These are phyloP conservation scores for Rutidosis leptorrhynchoides DNA, from an alignment of 129 eudicot species.

Conservation along the genomic window DNA sequence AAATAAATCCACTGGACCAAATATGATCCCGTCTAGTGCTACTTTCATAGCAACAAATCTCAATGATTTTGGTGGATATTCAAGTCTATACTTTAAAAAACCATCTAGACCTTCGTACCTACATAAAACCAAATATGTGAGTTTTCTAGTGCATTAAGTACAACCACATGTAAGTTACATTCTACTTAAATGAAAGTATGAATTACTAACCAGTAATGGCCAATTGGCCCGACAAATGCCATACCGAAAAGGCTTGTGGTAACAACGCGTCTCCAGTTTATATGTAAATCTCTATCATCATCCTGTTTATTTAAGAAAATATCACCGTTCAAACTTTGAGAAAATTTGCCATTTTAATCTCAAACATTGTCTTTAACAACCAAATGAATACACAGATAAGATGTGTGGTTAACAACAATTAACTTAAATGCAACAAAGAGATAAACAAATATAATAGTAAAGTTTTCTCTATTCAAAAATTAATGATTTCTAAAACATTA, in stretches of 20 bases:
- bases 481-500: too few relatives aligned
- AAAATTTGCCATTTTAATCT: not conserved
- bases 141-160: too few relatives aligned
- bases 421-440: too few relatives aligned
- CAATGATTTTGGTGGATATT: conserved; percentile 61
- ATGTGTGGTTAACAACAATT: too few relatives aligned
- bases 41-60: conserved; percentile 82
- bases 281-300: conserved; percentile 45
- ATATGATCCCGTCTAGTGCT: conserved; percentile 73
- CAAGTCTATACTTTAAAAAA: conserved; percentile 45
- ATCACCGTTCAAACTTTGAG: conserved; percentile 4
- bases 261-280: conserved; percentile 91
- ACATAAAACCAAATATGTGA: not conserved
- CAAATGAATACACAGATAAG: too few relatives aligned
- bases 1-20: conserved; percentile 85
- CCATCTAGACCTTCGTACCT: conserved; percentile 79
- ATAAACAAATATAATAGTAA: too few relatives aligned
- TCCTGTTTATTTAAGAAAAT: conserved; percentile 42
- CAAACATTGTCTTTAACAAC: too few relatives aligned
- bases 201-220: conserved; percentile 85
- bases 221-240: conserved; percentile 92
- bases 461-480: too few relatives aligned
- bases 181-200: not conserved
- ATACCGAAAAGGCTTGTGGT: conserved; percentile 83
- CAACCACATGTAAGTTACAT: not conserved